phyloP scores from a whole-genome alignment of 2,329 filamentous ascomycete species.

The Paecilomyces variotii region DNA sequence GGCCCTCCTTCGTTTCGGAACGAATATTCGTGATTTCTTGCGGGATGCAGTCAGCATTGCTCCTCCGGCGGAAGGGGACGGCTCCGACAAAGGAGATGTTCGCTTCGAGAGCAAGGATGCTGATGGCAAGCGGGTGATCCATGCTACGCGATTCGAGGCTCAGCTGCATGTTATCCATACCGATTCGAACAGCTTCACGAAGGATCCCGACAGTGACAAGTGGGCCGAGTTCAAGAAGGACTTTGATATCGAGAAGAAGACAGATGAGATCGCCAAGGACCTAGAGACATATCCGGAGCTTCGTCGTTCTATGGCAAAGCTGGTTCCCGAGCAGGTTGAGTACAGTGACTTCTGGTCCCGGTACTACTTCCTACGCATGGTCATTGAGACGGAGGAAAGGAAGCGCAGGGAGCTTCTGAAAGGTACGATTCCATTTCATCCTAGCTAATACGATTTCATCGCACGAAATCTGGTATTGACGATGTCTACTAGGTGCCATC shows the following conservation, averaged over 20 bases:
- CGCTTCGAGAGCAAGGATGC: conserved; percentile 93
- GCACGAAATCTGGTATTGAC: background rate
- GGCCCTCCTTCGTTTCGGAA: conserved; percentile 82
- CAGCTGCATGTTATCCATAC: conserved; percentile 95
- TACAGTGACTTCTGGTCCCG: conserved; percentile 88
- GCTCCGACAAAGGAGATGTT: conserved; percentile 50
- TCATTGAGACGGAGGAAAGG: conserved; percentile 87
- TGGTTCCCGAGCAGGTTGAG: conserved; percentile 87
- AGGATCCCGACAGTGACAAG: conserved; percentile 68
- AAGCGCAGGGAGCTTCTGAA: conserved; percentile 82
- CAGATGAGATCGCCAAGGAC: conserved; percentile 71
- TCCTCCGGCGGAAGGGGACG: conserved; percentile 51
- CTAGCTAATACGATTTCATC: conserved; percentile 1
- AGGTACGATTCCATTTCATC: conserved; percentile 47
- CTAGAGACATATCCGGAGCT: conserved; percentile 81
- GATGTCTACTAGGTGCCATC: conserved; percentile 19
- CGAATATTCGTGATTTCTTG: conserved; percentile 81
- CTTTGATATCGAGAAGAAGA: conserved; percentile 79
- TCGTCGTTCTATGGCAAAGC: conserved; percentile 81
- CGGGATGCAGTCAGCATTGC: conserved; percentile 84
- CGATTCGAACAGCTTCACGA: conserved; percentile 68
- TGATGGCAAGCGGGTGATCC: conserved; percentile 82
- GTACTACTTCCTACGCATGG: conserved; percentile 90
- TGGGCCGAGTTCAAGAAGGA: conserved; percentile 64
- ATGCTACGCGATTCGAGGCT: conserved; percentile 88